Base-by-base conservation (phyloP, 306 rosid species). In the Carpinus fangiana region DNA sequence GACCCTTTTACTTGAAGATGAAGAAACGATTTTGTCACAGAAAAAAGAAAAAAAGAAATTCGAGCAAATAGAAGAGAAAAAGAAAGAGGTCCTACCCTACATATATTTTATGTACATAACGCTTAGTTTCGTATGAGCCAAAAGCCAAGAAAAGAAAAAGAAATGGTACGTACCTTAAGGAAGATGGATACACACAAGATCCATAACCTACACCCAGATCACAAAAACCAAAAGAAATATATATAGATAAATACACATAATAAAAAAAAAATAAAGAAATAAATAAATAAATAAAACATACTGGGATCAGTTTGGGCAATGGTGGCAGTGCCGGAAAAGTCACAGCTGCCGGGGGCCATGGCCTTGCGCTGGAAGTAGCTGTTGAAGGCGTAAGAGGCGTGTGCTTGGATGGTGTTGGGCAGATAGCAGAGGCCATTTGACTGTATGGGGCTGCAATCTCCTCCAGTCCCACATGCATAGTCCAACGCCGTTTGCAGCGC, bases 101-200 rank as follows among this genome's bases (percentile, higher is more conserved):
- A 17, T 18, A 2, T 18, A 2, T 60, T 21, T 21, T 17, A 51
- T 51, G 57, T 52, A 41, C 28, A 20, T 36, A 17, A 57, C 18
- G 53, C 47, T 5, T 10, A 51, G 10, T 52, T 16, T 52, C 71
- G 1, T 55, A 2, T 45, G 8, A 61, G 57, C 11, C n/a, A 12
- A 26, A n/a, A 0, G 12, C 0, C 65, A 57, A 17, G 12, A 13
- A 10, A 8, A 31, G 46, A 2, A 46, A 54, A 61, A 2, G 18
- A 10, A 71, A 64, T 8, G 50, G 41, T 5, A 4, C 86, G 66
- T 89, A 93, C 99, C 98, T 93, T 28, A 81, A 13, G 20, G 94
- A 83, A 77, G 97, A 93, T 20, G 98, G 97, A 65, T 91, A 96
- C 54, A 90, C 90, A 66, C 99, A 96, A 90, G 99, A 96, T 90